These are phyloP conservation scores for Pezicula neosporulosa DNA, from an alignment of 2,329 filamentous ascomycete genomes.

Conservation along the genomic window DNA sequence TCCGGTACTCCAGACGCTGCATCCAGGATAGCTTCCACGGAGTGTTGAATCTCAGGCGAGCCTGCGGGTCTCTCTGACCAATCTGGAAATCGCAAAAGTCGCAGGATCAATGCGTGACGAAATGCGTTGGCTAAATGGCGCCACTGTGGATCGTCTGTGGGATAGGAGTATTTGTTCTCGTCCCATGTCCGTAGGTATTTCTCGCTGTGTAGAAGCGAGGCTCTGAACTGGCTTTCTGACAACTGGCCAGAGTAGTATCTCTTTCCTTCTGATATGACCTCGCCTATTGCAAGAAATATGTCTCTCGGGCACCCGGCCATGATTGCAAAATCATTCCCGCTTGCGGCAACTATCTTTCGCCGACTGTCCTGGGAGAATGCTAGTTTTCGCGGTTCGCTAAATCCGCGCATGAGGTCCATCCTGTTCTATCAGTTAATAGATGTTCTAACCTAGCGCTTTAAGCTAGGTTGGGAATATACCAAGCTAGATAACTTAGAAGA, in stretches of 20 bases:
- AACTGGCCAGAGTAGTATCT: background rate
- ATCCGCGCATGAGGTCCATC: slow-evolving; percentile 1
- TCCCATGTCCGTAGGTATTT: background rate
- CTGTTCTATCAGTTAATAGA: background rate
- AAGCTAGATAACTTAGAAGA: background rate
- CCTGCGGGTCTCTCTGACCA: background rate
- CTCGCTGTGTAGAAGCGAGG: background rate
- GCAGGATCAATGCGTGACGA: background rate
- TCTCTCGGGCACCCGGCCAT: slow-evolving; percentile 1
- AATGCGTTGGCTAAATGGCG: background rate
- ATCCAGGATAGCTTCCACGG: background rate
- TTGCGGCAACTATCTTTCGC: slow-evolving; percentile 1
- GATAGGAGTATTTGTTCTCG: background rate
- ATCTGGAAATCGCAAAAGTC: slow-evolving; percentile 1
- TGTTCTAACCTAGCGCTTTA: no score
- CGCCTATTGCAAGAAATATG: background rate
- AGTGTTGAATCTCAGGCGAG: background rate
- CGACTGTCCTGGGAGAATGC: background rate
- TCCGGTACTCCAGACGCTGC: background rate
- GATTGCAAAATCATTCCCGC: background rate
- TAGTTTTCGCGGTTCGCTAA: background rate
- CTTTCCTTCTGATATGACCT: background rate
- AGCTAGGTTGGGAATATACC: background rate
- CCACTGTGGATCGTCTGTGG: background rate
- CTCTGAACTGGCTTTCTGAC: background rate